phyloP scores from a whole-genome alignment of 345 rosid genomes.

The Boechera stricta region DNA sequence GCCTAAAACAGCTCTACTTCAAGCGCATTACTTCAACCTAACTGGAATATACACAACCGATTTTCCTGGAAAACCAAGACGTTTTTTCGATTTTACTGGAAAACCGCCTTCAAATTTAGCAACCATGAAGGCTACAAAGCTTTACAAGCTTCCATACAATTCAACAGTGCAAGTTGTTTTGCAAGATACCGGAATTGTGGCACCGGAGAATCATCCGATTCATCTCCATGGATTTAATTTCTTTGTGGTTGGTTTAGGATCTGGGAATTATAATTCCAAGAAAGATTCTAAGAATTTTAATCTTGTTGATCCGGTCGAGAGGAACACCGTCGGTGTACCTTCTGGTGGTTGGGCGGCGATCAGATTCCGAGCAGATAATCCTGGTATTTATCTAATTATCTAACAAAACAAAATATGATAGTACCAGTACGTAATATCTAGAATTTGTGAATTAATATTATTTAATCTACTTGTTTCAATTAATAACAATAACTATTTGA shows the following conservation, averaged over 20 bases:
- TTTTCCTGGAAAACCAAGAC: slow-evolving; percentile 68
- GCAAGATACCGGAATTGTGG: slow-evolving; percentile 79
- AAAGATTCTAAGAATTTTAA: slow-evolving; percentile 69
- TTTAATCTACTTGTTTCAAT: background rate
- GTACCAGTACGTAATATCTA: background rate
- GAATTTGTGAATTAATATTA: background rate
- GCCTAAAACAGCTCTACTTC: slow-evolving; percentile 69
- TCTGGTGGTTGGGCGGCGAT: slow-evolving; percentile 93
- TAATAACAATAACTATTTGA: background rate
- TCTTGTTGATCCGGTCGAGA: slow-evolving; percentile 90
- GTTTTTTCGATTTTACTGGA: slow-evolving; percentile 67
- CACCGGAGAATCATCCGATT: slow-evolving; percentile 84
- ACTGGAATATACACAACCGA: slow-evolving; percentile 78
- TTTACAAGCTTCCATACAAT: slow-evolving; percentile 66
- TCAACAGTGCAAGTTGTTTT: slow-evolving; percentile 75
- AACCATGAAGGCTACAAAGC: slow-evolving; percentile 72
- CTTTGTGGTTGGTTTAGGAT: slow-evolving; percentile 78
- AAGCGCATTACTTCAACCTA: slow-evolving; percentile 76
- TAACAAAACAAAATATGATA: background rate
- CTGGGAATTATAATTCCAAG: slow-evolving; percentile 66
- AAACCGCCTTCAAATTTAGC: slow-evolving; percentile 58
- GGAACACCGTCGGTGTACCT: slow-evolving; percentile 87
- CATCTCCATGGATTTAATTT: slow-evolving; percentile 95
- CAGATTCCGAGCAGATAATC: slow-evolving; percentile 90
- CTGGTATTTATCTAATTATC: slow-evolving; percentile 52